phyloP scores from a whole-genome alignment of 768 basidiomycete genomes.

The Amanita thiersii region DNA sequence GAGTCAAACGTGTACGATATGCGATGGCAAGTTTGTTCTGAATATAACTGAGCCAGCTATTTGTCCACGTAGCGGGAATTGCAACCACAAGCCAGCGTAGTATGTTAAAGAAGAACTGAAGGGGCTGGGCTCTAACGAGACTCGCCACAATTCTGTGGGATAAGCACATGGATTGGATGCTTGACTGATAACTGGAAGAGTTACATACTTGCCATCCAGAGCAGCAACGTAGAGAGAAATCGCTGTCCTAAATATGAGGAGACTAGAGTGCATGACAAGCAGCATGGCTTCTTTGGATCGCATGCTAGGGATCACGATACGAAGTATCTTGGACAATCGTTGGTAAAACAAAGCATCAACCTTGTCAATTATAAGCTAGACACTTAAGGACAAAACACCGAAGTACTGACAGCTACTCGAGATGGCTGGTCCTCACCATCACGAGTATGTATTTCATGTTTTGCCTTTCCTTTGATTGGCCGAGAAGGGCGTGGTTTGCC shows the following conservation, averaged over 20 bases:
- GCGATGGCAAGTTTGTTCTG: constrained; percentile 91
- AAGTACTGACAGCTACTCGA: constrained; percentile 57
- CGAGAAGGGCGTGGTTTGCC: constrained; percentile 26
- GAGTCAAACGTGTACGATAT: constrained; percentile 80
- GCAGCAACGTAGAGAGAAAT: constrained; percentile 93
- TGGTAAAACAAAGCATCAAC: constrained; percentile 91
- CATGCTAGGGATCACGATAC: constrained; percentile 82
- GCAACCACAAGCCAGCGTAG: constrained; percentile 87
- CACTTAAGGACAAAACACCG: background rate
- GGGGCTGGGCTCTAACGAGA: constrained; percentile 78
- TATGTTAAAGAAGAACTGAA: constrained; percentile 78
- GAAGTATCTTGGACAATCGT: constrained; percentile 65
- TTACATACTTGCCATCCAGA: constrained; percentile 78
- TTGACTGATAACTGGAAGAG: constrained; percentile 5
- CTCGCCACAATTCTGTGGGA: constrained; percentile 80
- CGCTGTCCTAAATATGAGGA: constrained; percentile 84
- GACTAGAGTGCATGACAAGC: constrained; percentile 79
- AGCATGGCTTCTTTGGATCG: constrained; percentile 84
- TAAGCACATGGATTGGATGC: constrained; percentile 6
- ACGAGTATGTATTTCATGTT: constrained; percentile 12
- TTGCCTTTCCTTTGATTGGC: constrained; percentile 30
- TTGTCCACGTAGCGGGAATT: constrained; percentile 88
- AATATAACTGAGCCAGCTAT: constrained; percentile 87
- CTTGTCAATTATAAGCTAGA: constrained; percentile 24
- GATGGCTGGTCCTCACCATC: constrained; percentile 32